A percentile compares a stretch with the other conserved stretches of the same genome.
Conservation (phyloP, 805 yeast species). For the Candida multigemmis region DNA sequence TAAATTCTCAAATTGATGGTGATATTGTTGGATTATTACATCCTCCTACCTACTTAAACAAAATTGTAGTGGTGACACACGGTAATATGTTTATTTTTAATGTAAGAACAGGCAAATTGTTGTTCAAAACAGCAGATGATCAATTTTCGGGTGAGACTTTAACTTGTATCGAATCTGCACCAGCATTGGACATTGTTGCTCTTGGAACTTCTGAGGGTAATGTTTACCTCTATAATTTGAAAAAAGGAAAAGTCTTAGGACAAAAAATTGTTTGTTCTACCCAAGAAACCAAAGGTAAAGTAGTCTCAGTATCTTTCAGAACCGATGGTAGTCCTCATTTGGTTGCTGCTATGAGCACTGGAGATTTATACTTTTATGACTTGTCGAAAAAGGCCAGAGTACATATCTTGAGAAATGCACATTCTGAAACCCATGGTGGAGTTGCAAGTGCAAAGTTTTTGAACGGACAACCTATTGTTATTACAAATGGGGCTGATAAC, state of each 20-base stretch:
- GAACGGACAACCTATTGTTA: slow-evolving; percentile 85
- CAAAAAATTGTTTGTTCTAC: slow-evolving; percentile 40
- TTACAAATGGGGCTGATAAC: slow-evolving; percentile 89
- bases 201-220: slow-evolving; percentile 67
- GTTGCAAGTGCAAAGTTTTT: slow-evolving; percentile 65
- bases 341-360: slow-evolving; percentile 68
- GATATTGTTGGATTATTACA: slow-evolving; percentile 63
- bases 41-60: slow-evolving; percentile 88
- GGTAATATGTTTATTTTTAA: slow-evolving; percentile 56
- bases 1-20: slow-evolving; percentile 55
- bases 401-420: slow-evolving; percentile 67
- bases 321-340: slow-evolving; percentile 84
- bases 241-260: slow-evolving; percentile 46
- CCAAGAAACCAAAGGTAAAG: slow-evolving; percentile 26
- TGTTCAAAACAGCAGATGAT: slow-evolving; percentile 42
- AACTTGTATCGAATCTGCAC: slow-evolving; percentile 71
- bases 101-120: slow-evolving; percentile 63
- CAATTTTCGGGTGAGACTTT: slow-evolving; percentile 40
- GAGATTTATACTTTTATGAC: slow-evolving; percentile 84
- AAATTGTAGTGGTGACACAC: slow-evolving; percentile 75
- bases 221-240: slow-evolving; percentile 57
- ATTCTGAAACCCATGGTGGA: slow-evolving; percentile 69
- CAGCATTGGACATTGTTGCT: slow-evolving; percentile 78
- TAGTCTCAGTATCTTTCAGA: slow-evolving; percentile 70
- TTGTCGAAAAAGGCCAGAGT: slow-evolving; percentile 63